Percentiles rank a stretch among this genome's conserved stretches.
phyloP scores from a whole-genome alignment of 768 basidiomycete genomes.

The Leccinum subgranulosum region DNA sequence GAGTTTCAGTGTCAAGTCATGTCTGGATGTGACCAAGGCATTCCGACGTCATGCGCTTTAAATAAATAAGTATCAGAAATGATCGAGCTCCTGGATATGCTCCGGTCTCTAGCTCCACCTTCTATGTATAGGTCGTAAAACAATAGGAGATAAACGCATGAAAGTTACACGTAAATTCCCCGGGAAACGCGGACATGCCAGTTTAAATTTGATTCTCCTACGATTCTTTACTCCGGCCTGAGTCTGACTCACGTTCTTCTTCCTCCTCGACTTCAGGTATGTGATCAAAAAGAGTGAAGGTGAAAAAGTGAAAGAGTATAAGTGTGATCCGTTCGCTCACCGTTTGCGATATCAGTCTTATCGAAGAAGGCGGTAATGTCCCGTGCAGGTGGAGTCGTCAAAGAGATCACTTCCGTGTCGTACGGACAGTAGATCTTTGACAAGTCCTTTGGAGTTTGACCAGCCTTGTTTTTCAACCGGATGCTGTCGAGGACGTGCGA shows the following conservation, averaged over 20 bases:
- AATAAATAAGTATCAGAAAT: neutral
- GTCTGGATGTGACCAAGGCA: neutral
- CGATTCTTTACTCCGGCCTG: neutral
- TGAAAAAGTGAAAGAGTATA: neutral
- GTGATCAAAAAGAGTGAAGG: neutral
- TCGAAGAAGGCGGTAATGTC: constrained; percentile 6
- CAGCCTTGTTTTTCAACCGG: constrained; percentile 22
- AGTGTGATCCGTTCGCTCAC: constrained; percentile 4
- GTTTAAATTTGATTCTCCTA: neutral
- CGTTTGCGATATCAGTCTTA: constrained; percentile 16
- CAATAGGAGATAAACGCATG: neutral
- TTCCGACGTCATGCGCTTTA: neutral
- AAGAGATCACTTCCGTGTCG: constrained; percentile 14
- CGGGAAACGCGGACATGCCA: neutral
- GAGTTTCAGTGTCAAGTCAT: neutral
- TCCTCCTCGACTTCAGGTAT: constrained; percentile 5
- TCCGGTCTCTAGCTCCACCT: neutral
- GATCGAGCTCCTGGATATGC: neutral
- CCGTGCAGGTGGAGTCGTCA: constrained; percentile 21
- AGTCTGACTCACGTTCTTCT: neutral
- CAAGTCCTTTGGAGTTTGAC: constrained; percentile 26
- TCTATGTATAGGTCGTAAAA: neutral
- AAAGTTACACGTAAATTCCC: neutral
- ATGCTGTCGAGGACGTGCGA: constrained; percentile 12
- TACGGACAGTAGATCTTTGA: constrained; percentile 18